phyloP scores from a whole-genome alignment of 768 basidiomycete species.

The Boletus sp. region DNA sequence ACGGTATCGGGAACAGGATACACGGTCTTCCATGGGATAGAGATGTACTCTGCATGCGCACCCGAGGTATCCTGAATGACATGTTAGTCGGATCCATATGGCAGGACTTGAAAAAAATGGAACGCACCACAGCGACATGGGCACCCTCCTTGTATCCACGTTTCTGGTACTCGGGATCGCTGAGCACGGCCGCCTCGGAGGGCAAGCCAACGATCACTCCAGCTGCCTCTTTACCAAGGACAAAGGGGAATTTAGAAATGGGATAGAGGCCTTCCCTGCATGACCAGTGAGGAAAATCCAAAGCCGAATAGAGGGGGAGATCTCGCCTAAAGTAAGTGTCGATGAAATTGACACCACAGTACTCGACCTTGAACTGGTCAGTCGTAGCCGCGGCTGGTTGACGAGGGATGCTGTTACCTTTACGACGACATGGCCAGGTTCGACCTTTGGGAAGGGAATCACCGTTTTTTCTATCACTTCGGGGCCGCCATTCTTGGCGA shows the following conservation, averaged over 20 bases:
- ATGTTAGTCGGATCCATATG: background rate
- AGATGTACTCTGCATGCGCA: constrained; percentile 69
- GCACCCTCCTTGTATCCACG: constrained; percentile 66
- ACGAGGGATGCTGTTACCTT: constrained; percentile 23
- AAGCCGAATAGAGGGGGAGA: background rate
- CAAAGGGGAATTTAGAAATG: constrained; percentile 52
- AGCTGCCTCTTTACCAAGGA: constrained; percentile 74
- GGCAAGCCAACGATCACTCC: constrained; percentile 78
- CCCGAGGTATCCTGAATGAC: constrained; percentile 41
- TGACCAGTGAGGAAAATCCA: background rate
- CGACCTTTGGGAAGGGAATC: constrained; percentile 64
- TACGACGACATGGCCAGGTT: constrained; percentile 55
- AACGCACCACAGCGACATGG: constrained; percentile 64
- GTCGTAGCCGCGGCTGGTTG: background rate
- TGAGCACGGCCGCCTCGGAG: constrained; percentile 55
- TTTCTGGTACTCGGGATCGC: constrained; percentile 59
- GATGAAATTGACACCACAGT: constrained; percentile 83
- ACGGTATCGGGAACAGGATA: constrained; percentile 64
- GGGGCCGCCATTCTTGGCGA: constrained; percentile 67
- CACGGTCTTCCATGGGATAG: constrained; percentile 57
- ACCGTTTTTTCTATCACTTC: constrained; percentile 71
- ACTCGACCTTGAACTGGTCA: constrained; percentile 52
- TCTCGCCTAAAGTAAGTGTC: constrained; percentile 75
- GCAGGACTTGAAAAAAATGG: background rate
- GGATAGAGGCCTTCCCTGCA: constrained; percentile 64